These are phyloP conservation scores for Erythrophleum fordii DNA, from an alignment of 306 rosid genomes.

Conservation along the genomic window DNA sequence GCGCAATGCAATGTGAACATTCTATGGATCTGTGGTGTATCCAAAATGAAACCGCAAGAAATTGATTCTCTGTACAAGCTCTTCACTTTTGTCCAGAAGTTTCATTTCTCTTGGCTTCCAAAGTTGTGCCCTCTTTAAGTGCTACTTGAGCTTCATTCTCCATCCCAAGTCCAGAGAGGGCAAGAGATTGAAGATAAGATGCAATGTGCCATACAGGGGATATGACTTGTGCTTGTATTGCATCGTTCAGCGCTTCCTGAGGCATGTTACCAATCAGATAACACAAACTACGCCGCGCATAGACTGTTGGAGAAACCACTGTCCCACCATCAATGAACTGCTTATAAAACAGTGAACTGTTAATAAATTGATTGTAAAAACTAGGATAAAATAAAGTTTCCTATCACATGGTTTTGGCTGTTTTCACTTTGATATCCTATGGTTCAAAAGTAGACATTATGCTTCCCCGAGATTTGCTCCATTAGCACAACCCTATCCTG, in stretches of 20 bases:
- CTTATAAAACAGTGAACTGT: constrained; percentile 20
- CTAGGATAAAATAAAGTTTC: neutral
- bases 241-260: constrained; percentile 55
- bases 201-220: constrained; percentile 65
- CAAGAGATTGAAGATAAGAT: constrained; percentile 55
- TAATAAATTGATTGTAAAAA: neutral
- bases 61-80: neutral
- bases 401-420: neutral
- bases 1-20: neutral
- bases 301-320: constrained; percentile 60
- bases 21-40: neutral
- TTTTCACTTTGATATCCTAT: no score
- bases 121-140: constrained; percentile 53
- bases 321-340: constrained; percentile 62
- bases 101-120: constrained; percentile 52
- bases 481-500: no score
- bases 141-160: constrained; percentile 53
- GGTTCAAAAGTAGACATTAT: no score
- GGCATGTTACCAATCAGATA: constrained; percentile 51
- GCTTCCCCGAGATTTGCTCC: no score
- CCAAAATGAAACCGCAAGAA: neutral
- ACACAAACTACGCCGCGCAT: constrained; percentile 56
- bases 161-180: constrained; percentile 52
- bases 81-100: constrained; percentile 44
- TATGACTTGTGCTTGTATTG: constrained; percentile 61